These are phyloP conservation scores for Oryza glumipatula DNA, from an alignment of 176 grass and related monocot species.

Conservation along the genomic window DNA sequence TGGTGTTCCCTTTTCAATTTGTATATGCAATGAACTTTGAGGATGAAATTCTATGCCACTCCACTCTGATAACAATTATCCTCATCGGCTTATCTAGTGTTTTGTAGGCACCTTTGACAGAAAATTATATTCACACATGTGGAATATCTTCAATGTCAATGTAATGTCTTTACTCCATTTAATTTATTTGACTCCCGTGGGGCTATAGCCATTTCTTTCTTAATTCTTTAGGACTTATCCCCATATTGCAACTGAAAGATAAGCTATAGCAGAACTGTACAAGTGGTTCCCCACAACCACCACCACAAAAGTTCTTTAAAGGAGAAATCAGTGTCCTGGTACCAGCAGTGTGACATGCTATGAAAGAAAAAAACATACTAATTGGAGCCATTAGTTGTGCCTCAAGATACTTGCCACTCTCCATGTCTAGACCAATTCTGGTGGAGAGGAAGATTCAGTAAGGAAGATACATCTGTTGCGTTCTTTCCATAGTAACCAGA, in stretches of 20 bases:
- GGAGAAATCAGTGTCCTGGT: not conserved
- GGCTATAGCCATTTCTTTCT: not conserved
- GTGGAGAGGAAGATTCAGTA: not conserved
- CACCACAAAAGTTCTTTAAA: not conserved
- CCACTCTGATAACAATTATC: not conserved
- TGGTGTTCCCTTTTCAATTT: not conserved
- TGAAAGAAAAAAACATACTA: not conserved
- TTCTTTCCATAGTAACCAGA: not conserved
- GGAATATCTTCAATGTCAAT: not conserved
- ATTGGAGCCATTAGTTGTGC: not conserved
- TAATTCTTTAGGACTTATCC: not conserved
- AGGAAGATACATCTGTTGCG: not conserved
- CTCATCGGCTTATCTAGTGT: not conserved
- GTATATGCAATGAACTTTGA: not conserved
- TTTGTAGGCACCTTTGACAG: not conserved
- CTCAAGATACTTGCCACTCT: not conserved
- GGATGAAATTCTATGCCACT: not conserved
- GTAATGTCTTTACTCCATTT: not conserved
- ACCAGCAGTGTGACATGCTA: not conserved
- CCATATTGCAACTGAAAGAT: not conserved
- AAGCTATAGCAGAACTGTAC: constrained; percentile 1
- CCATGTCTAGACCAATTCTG: not conserved
- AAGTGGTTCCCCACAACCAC: no score
- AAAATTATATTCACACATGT: not conserved
- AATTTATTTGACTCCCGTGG: constrained; percentile 4